phyloP scores from a whole-genome alignment of 331 rosid genomes.

The Quercus phellos region DNA sequence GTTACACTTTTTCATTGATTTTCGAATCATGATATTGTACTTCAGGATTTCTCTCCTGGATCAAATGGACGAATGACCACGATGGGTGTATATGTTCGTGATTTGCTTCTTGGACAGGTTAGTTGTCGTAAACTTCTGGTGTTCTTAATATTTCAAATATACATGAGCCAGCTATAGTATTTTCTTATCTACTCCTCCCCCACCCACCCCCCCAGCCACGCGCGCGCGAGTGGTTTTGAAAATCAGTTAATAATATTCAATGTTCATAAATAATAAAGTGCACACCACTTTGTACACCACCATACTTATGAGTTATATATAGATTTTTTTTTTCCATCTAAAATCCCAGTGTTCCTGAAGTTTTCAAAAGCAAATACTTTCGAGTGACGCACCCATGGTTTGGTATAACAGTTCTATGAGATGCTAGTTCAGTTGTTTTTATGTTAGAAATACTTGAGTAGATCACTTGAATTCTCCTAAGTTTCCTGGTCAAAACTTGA shows the following conservation, averaged over 20 bases:
- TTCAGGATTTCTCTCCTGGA: slow-evolving; percentile 97
- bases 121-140: slow-evolving; percentile 13
- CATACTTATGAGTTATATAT: slow-evolving; percentile 2
- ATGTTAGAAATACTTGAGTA: too few species aligned
- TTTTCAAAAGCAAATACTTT: slow-evolving; percentile 36
- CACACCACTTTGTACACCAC: too few species aligned
- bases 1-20: background rate
- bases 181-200: background rate
- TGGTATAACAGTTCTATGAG: slow-evolving; percentile 46
- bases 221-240: slow-evolving; percentile 20
- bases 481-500: too few species aligned
- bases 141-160: background rate
- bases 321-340: slow-evolving; percentile 38
- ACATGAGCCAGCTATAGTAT: slow-evolving; percentile 9
- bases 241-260: slow-evolving; percentile 17
- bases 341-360: slow-evolving; percentile 46
- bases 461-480: too few species aligned
- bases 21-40: slow-evolving; percentile 12
- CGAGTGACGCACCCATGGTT: slow-evolving; percentile 30
- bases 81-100: slow-evolving; percentile 93
- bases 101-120: slow-evolving; percentile 99
- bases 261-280: background rate
- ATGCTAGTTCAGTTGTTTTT: slow-evolving; percentile 23
- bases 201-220: background rate
- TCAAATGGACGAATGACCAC: slow-evolving; percentile 90